Evolutionary conservation across 2,329 filamentous ascomycete species (phyloP), one percentile per base, ranked within the genome.

Genomic region (Simplicillium sp.): DNA sequence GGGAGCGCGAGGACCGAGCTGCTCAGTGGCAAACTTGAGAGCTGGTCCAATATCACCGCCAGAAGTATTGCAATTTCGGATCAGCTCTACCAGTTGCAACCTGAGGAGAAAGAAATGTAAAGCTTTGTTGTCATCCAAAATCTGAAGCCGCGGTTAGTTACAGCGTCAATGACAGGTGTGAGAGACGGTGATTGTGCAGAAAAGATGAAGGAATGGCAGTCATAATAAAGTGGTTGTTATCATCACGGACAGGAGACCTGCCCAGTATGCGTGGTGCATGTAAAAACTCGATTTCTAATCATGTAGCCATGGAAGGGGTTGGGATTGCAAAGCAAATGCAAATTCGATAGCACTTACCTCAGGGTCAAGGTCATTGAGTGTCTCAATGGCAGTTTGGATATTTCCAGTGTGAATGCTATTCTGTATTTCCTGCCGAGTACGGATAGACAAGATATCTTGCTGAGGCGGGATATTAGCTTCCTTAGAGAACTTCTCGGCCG

Each of bases 211-310:
- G 32, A 49, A 44, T 12, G 20, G 15, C 39, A 49, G 48, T 66
- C 61, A 65, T 64, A 57, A 64, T 60, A 65, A 67, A 67, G 73
- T 79, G 75, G 75, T 77, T 77, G 71, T 82, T 79, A 75, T 97
- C 90, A 94, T 94, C 92, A 92, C 78, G 66, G 77, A 81, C 78
- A 72, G 71, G 77, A 80, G 79, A 75, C 73, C 36, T 39, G 39
- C 35, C 28, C 42, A 73, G 78, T 97, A 92, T 87, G 92, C 88
- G 92, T 98, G 92, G 92, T 98, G 92, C 92, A 98, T 98, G 90
- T 74, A 94, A 80, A 25, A 89, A 84, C 74, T 75, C 70, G 57
- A 61, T 57, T 73, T 86, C 72, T 95, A 95, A 98, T 98, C 92
- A 92, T 89, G 66, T 76, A 73, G 77, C 68, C 44, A 50, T 46